Evolutionary conservation across 2,329 filamentous ascomycete species (phyloP), one percentile per base, ranked within the genome.

Genomic region (Ustulina deusta): DNA sequence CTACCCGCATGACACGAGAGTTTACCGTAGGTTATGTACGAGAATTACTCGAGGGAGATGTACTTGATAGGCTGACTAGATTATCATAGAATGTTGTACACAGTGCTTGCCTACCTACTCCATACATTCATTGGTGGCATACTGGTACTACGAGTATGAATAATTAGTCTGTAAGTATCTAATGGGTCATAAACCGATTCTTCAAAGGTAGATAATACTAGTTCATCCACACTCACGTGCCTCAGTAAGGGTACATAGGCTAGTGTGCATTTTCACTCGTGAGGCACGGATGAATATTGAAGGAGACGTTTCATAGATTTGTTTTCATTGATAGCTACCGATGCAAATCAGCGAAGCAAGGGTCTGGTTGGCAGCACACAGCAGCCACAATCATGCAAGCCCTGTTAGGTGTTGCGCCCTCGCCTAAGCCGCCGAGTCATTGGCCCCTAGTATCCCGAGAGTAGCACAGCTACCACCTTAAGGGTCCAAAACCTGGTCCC

Each of bases 281-380:
- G 10, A 32, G 9, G 17, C 15, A 51, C 11, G 10, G 27, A 51
- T 20, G 44, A 48, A 15, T 25, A n/a, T 13, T 32, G 1, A 27
- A 46, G 32, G 9, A 6, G 6, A 44, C 10, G 20, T 62, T 61
- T 55, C 32, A 52, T 40, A 20, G 6, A 32, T 27, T 61, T 63
- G 22, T 36, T 65, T 61, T 60, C 22, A 63, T 65, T 46, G 29
- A 34, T n/a, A 27, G 51, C 55, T 54, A 46, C 38, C n/a, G 5
- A 69, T 34, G 38, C 27, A 29, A 29, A 55, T 32, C 27, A 49
- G 46, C 20, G 2, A 55, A 57, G 44, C 49, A 60, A 54, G 40
- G 32, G 42, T 46, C 40, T 25, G 27, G 22, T 34, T 49, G 17
- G n/a, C 20, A 42, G 32, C 32, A 48, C n/a, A n/a, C 2, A 36